These are phyloP conservation scores for Spizellomyces punctatus DNA, from an alignment of 192 early-diverging fungal species.

Conservation along the genomic window DNA sequence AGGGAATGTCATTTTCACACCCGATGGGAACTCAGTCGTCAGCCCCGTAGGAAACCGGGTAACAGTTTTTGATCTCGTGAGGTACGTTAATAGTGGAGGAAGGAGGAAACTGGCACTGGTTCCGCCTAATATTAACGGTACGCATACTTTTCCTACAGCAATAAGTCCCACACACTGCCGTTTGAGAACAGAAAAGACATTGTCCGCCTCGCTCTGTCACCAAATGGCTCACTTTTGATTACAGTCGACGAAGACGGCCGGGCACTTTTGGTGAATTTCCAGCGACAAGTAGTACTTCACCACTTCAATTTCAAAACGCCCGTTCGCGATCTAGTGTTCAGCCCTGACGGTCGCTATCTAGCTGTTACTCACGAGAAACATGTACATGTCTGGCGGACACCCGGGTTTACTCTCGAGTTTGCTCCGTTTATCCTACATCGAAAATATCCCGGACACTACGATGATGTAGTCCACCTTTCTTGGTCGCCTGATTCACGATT, in stretches of 20 bases:
- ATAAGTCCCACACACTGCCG: slow-evolving; percentile 88
- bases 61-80: slow-evolving; percentile 93
- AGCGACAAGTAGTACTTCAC: slow-evolving; percentile 81
- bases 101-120: neutral
- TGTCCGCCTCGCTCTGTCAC: slow-evolving; percentile 82
- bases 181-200: slow-evolving; percentile 95
- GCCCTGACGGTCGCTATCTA: slow-evolving; percentile 86
- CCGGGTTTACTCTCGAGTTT: slow-evolving; percentile 90
- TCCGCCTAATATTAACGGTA: neutral
- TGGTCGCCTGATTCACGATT: slow-evolving; percentile 89
- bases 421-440: slow-evolving; percentile 86
- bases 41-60: slow-evolving; percentile 97
- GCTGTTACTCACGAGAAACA: slow-evolving; percentile 84
- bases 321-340: slow-evolving; percentile 86
- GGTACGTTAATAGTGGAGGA: slow-evolving; percentile 53
- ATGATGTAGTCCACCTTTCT: slow-evolving; percentile 78
- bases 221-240: slow-evolving; percentile 85
- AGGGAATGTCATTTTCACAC: slow-evolving; percentile 95
- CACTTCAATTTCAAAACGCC: slow-evolving; percentile 84
- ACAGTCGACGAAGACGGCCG: slow-evolving; percentile 94
- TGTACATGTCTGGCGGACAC: slow-evolving; percentile 90
- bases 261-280: slow-evolving; percentile 84
- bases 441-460: slow-evolving; percentile 76
- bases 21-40: slow-evolving; percentile 89
- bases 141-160: slow-evolving; percentile 51